phyloP scores from a whole-genome alignment of 441 rosid species.

The Erodium trifolium region DNA sequence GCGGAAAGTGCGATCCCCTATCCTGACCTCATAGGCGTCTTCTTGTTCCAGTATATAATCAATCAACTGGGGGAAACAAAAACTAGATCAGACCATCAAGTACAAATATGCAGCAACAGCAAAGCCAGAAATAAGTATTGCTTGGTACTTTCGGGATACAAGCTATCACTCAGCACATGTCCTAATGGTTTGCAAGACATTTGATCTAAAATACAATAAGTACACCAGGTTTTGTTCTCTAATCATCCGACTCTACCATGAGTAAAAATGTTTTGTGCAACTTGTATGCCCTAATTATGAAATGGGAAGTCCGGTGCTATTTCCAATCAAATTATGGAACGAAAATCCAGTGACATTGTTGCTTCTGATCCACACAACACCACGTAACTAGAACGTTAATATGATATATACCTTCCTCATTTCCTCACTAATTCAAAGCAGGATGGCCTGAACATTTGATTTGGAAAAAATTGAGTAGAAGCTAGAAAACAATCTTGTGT shows the following conservation, averaged over 20 bases:
- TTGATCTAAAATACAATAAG: neutral
- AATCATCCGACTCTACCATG: neutral
- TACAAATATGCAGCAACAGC: neutral
- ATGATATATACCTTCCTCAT: no score
- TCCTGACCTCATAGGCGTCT: slow-evolving; percentile 83
- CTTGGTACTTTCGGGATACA: no score
- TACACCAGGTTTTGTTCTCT: neutral
- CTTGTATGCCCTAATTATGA: neutral
- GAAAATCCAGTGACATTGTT: neutral
- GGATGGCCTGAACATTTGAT: neutral
- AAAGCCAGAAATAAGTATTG: neutral
- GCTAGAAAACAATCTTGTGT: neutral
- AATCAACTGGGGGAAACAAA: slow-evolving; percentile 40
- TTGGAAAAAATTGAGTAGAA: neutral
- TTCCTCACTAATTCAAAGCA: neutral
- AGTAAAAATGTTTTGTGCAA: no score
- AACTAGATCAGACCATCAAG: neutral
- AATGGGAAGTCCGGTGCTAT: neutral
- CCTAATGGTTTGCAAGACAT: neutral
- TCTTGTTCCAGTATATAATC: slow-evolving; percentile 61
- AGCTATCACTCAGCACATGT: neutral
- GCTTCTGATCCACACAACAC: neutral
- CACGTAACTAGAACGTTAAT: neutral
- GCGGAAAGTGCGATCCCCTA: slow-evolving; percentile 59
- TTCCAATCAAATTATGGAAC: neutral